Evolutionary conservation across 371 early-diverging fungal genomes (phyloP).

Genomic region (Mortierella sp.): DNA sequence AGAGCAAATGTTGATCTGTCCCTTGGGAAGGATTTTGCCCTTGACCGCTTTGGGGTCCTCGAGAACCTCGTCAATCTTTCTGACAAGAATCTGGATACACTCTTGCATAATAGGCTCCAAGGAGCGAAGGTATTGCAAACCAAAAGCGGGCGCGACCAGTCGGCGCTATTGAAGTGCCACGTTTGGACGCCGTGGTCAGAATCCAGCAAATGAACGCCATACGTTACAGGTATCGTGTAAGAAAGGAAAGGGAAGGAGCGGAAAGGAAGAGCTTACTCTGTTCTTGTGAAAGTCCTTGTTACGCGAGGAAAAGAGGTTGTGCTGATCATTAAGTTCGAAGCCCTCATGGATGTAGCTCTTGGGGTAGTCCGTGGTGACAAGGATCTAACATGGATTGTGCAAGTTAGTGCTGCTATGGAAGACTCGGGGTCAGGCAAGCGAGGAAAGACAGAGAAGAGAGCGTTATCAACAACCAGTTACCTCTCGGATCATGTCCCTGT

Average conservation of each 20-base stretch:
- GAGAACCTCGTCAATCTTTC: conserved; percentile 34
- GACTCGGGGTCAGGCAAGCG: conserved; percentile 1
- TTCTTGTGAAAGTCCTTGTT: conserved; percentile 47
- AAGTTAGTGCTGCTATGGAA: not conserved
- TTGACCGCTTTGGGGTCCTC: conserved; percentile 23
- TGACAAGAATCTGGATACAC: conserved; percentile 20
- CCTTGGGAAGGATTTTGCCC: conserved; percentile 15
- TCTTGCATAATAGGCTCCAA: conserved; percentile 40
- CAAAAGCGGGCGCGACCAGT: conserved; percentile 40
- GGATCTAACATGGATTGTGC: conserved; percentile 2
- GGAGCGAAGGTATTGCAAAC: conserved; percentile 30
- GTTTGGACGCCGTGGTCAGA: not conserved
- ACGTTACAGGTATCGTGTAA: no score
- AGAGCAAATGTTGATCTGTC: conserved; percentile 32
- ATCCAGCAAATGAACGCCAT: not conserved
- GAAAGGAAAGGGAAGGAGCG: no score
- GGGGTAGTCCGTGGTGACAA: conserved; percentile 34
- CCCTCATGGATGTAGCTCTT: conserved; percentile 39
- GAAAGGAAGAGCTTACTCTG: conserved; percentile 5
- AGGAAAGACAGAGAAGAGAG: conserved; percentile 1
- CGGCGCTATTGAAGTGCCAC: conserved; percentile 14
- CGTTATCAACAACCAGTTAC: conserved; percentile 3
- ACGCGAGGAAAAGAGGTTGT: conserved; percentile 34
- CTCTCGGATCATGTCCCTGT: conserved; percentile 42
- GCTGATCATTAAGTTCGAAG: conserved; percentile 30